Evolutionary conservation across 2,329 filamentous ascomycete genomes (phyloP).

Genomic region (Fusarium sambucinum): DNA sequence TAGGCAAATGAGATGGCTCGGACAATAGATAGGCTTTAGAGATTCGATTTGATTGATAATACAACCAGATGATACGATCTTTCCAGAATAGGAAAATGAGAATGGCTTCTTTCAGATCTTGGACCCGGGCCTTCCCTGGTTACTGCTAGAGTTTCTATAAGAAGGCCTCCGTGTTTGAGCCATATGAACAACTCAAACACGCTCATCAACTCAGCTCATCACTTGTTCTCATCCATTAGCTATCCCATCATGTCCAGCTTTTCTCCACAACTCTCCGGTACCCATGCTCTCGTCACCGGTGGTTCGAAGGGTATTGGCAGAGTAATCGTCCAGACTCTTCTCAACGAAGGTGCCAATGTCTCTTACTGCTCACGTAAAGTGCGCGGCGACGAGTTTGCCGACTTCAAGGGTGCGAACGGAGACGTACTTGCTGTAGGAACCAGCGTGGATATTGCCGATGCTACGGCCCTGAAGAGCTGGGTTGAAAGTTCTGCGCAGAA

Average conservation of each 20-base stretch:
- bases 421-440: conserved; percentile 37
- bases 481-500: conserved; percentile 1
- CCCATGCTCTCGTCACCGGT: not conserved
- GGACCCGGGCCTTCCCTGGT: not conserved
- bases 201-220: not conserved
- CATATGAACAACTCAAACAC: not conserved
- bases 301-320: conserved; percentile 47
- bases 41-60: conserved; percentile 1
- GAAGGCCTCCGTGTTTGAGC: too few relatives aligned
- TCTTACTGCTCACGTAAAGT: conserved; percentile 44
- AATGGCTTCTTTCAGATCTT: not conserved
- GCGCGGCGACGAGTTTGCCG: conserved; percentile 39
- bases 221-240: not conserved
- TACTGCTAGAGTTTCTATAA: not conserved
- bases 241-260: conserved; percentile 7
- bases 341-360: conserved; percentile 46
- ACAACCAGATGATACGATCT: not conserved
- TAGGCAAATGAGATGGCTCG: not conserved
- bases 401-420: conserved; percentile 13
- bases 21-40: rapidly evolving
- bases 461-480: conserved; percentile 13
- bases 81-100: conserved; percentile 7
- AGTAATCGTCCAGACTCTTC: conserved; percentile 38
- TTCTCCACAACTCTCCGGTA: conserved; percentile 24
- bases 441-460: conserved; percentile 41